Evolutionary conservation across 2,329 filamentous ascomycete species (phyloP), one percentile per base, ranked within the genome.

Genomic region (Xylaria hypoxylon): DNA sequence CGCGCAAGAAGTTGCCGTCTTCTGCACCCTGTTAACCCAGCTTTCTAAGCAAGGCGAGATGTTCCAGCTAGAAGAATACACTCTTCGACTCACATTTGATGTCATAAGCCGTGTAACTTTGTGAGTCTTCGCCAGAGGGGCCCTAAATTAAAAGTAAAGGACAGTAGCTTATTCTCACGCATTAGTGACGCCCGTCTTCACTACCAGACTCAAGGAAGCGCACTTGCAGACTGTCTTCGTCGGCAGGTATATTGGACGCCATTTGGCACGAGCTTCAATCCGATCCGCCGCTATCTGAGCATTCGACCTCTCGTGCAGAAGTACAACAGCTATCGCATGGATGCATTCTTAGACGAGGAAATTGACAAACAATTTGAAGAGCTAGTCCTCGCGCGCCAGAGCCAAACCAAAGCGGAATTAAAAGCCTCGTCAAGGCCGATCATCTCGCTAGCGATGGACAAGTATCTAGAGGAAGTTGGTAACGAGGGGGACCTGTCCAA

Each of bases 11-110:
- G 60, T 70, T 15, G 57, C 59, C 2, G 71, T 72, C 0, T 74
- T 73, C 51, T 68, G 70, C 33, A 55, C 48, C n/a, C n/a, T 71
- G 2, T 52, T 71, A 51, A 51, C 11, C 11, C 33, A 35, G 8
- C 59, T 56, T 6, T 59, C 64, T 10, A 33, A 17, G 17, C 65
- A 68, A 8, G 64, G 63, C 1, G 42, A 64, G 10, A 56, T 74
- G 28, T 72, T 72, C 22, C 66, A 70, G 26, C 26, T 75, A 28
- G 72, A 75, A 59, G 71, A 74, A 13, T 65, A 67, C 40, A 74
- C 72, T 1, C 58, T 72, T 3, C 62, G 70, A n/a, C 65, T 74
- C 4, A 75, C 72, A 2, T 70, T 73, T 5, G 74, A 76, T 52
- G 57, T 75, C 45, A 75, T 74, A 19, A 57, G 45, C 10, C 63